Percentiles rank a stretch among this genome's conserved stretches.
phyloP scores from a whole-genome alignment of 495 filamentous ascomycete genomes.

The Penicillium taxi region DNA sequence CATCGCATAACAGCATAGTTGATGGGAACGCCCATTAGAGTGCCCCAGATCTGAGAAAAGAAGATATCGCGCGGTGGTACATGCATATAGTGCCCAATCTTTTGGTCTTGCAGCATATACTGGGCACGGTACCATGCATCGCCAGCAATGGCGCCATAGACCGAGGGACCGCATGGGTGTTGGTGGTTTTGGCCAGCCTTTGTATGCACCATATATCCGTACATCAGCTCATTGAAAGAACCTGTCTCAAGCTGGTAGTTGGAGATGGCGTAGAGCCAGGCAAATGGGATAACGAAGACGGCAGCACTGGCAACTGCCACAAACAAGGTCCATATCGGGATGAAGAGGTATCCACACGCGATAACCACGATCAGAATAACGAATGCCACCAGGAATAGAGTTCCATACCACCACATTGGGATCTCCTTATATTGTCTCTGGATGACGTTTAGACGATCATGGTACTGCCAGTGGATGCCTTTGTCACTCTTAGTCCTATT shows the following conservation, averaged over 20 bases:
- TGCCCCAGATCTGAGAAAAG: conserved; percentile 36
- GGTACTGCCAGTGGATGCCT: conserved; percentile 45
- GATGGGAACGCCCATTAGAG: conserved; percentile 35
- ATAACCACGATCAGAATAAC: conserved; percentile 40
- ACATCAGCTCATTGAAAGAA: conserved; percentile 49
- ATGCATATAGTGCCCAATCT: conserved; percentile 43
- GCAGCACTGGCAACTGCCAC: conserved; percentile 44
- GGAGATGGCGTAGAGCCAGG: conserved; percentile 49
- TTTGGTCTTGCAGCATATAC: conserved; percentile 42
- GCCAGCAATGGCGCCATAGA: conserved; percentile 45
- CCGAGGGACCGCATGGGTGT: conserved; percentile 45
- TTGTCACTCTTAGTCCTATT: conserved; percentile 11
- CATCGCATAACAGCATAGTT: conserved; percentile 41
- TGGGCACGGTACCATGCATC: conserved; percentile 48
- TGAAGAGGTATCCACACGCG: conserved; percentile 42
- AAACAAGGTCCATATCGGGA: conserved; percentile 50
- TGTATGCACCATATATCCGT: conserved; percentile 49
- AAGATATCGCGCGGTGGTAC: conserved; percentile 38
- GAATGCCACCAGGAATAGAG: conserved; percentile 40
- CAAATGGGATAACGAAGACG: conserved; percentile 44
- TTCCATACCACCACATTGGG: conserved; percentile 47
- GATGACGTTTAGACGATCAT: conserved; percentile 48
- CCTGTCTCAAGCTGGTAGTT: conserved; percentile 48
- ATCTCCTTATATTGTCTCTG: conserved; percentile 48
- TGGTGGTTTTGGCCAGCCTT: conserved; percentile 31